These are phyloP conservation scores for Paecilomyces fulvus DNA, from an alignment of 2,329 filamentous ascomycete genomes.

Conservation along the genomic window DNA sequence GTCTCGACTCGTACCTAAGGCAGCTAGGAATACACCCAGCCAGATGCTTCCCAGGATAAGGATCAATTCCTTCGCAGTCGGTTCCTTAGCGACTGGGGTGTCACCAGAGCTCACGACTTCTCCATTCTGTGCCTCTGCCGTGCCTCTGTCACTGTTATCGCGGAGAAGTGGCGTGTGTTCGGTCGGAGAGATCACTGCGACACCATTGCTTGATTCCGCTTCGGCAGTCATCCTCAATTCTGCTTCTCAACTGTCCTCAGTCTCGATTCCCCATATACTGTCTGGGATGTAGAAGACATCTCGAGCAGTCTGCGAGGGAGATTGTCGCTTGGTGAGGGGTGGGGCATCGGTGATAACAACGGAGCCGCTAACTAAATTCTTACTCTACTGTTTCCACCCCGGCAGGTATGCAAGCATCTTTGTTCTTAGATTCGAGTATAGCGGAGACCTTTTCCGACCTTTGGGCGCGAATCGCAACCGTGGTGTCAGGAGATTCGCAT, in stretches of 20 bases:
- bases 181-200: not conserved
- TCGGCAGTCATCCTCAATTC: not conserved
- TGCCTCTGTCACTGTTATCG: slow-evolving; percentile 1
- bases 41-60: slow-evolving; percentile 44
- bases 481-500: too few species aligned
- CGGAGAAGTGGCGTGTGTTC: slow-evolving; percentile 14
- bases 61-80: slow-evolving; percentile 38
- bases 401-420: not conserved
- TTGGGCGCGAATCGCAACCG: too few species aligned
- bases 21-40: slow-evolving; percentile 49
- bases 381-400: not conserved
- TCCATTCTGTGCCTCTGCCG: not conserved
- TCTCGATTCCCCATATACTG: not conserved
- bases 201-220: not conserved
- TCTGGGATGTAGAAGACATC: not conserved
- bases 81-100: slow-evolving; percentile 33
- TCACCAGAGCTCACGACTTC: slow-evolving; percentile 2
- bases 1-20: slow-evolving; percentile 39
- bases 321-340: not conserved
- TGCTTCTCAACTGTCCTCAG: not conserved
- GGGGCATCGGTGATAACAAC: not conserved
- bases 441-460: too few species aligned
- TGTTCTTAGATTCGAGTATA: too few species aligned
- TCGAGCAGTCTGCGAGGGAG: not conserved
- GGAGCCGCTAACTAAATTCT: not conserved